Evolutionary conservation across 2,329 filamentous ascomycete species (phyloP), one percentile per base, ranked within the genome.

Genomic region (Sclerotinia minor): DNA sequence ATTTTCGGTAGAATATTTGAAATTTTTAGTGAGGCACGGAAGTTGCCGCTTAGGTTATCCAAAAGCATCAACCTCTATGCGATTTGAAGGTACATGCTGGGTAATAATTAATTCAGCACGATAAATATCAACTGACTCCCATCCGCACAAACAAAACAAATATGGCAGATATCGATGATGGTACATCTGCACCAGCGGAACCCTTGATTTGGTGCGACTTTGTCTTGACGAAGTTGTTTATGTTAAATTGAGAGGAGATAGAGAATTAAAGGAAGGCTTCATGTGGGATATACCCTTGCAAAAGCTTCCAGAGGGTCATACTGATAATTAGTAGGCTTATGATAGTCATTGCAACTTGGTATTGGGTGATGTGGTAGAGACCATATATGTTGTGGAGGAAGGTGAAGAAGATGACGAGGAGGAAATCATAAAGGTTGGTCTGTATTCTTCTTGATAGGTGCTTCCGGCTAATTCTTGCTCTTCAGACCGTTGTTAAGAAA

Each of bases 331-430:
- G 38, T 69, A 99, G 95, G 95, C 95, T 67, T 99, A 99, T 79
- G 95, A 99, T 78, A 97, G 92, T 76, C 95, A 99, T 80, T 99
- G 96, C 85, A 99, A 99, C 77, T 81, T 99, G 55, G 92, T 99
- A 7, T 85, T 99, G 7, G 94, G 95, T 66, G 95, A 99, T 73
- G 95, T 98, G 5, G 93, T 97, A 77, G 95, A 99, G 83, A 98
- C 94, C 8, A 93, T 99, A 73, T 99, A 97, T 78, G 84, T 94
- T 45, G 89, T 96, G 5, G 94, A 97, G 69, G 94, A 97, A 69
- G 91, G 93, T 19, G 92, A 96, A 52, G 87, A 90, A 21, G 64
- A 66, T 29, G 90, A 92, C 29, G 89, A 91, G 68, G 89, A 94
- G 68, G 87, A 68, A 19, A 61, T 87, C 38, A 83, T 92, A 75